phyloP scores from a whole-genome alignment of 2,329 filamentous ascomycete species.

The Tolypocladium inflatum region DNA sequence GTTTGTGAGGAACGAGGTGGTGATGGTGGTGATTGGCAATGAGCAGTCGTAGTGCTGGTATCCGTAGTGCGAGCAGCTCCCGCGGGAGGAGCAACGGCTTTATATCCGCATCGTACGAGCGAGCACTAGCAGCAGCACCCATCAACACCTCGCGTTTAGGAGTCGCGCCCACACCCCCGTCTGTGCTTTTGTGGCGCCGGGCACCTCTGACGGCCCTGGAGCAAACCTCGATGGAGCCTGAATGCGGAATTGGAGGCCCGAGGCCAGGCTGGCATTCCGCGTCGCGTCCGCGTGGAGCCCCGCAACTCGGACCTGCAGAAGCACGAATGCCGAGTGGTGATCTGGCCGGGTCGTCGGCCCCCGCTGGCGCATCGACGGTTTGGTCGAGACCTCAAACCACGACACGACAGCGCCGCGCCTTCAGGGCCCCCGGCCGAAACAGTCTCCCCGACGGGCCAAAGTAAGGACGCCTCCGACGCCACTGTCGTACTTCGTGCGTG shows the following conservation, averaged over 20 bases:
- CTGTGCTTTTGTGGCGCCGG: no score
- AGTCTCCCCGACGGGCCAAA: neutral
- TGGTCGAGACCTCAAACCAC: neutral
- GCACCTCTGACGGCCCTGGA: neutral
- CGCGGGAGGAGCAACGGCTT: neutral
- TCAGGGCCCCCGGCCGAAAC: neutral
- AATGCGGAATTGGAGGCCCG: neutral
- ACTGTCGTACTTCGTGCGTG: no score
- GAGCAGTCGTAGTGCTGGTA: neutral
- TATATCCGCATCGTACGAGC: neutral
- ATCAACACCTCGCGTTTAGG: neutral
- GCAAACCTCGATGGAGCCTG: no score
- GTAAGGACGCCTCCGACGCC: neutral
- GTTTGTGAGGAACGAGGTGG: neutral
- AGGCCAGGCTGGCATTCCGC: neutral
- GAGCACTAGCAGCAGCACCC: neutral
- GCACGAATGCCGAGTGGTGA: neutral
- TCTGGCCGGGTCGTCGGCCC: neutral
- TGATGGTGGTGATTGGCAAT: neutral
- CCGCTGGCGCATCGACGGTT: neutral
- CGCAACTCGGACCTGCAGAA: neutral
- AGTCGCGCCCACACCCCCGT: neutral
- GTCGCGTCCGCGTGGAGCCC: neutral
- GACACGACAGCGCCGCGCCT: no score
- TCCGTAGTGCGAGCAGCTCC: neutral